Conservation (phyloP, 2,329 filamentous ascomycete genomes). For the Penicillium sumatraense region DNA sequence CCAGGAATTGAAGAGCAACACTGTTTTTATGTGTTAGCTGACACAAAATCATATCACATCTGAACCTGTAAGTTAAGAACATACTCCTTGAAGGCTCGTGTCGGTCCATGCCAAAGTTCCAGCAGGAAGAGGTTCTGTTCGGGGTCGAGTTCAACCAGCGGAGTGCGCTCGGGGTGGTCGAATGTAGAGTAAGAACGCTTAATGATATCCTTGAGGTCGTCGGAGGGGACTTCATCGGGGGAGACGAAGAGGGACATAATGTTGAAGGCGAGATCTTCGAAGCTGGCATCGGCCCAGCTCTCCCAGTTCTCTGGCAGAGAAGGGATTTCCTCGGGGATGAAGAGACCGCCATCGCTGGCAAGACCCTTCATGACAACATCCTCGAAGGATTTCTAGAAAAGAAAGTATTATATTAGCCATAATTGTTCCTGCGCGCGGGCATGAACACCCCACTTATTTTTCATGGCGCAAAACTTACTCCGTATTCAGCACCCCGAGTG, state of each 20-base stretch:
- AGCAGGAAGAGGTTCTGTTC: slow-evolving; percentile 77
- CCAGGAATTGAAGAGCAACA: slow-evolving; percentile 87
- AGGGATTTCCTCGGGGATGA: slow-evolving; percentile 70
- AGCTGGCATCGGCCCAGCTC: slow-evolving; percentile 32
- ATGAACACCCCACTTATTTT: slow-evolving; percentile 7
- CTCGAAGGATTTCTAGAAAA: slow-evolving; percentile 73
- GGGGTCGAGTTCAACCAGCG: slow-evolving; percentile 75
- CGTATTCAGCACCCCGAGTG: slow-evolving; percentile 38
- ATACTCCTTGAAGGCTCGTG: slow-evolving; percentile 89
- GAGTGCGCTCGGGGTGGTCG: slow-evolving; percentile 76
- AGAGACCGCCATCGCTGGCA: slow-evolving; percentile 83
- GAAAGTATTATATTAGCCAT: slow-evolving; percentile 11
- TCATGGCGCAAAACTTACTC: slow-evolving; percentile 25
- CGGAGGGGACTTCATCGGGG: slow-evolving; percentile 74
- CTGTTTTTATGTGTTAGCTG: background rate
- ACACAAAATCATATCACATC: slow-evolving; percentile 11
- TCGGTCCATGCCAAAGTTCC: slow-evolving; percentile 95
- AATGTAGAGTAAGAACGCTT: slow-evolving; percentile 87
- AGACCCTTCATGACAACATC: slow-evolving; percentile 88
- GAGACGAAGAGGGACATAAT: slow-evolving; percentile 91
- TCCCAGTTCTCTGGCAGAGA: slow-evolving; percentile 26
- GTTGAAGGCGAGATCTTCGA: slow-evolving; percentile 65
- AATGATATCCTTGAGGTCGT: slow-evolving; percentile 83
- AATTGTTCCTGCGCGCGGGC: background rate
- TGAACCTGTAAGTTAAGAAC: background rate